Percentiles rank a stretch among this genome's conserved stretches.
These are phyloP conservation scores for Collybia mongolica DNA, from an alignment of 768 basidiomycete species.

Conservation along the genomic window DNA sequence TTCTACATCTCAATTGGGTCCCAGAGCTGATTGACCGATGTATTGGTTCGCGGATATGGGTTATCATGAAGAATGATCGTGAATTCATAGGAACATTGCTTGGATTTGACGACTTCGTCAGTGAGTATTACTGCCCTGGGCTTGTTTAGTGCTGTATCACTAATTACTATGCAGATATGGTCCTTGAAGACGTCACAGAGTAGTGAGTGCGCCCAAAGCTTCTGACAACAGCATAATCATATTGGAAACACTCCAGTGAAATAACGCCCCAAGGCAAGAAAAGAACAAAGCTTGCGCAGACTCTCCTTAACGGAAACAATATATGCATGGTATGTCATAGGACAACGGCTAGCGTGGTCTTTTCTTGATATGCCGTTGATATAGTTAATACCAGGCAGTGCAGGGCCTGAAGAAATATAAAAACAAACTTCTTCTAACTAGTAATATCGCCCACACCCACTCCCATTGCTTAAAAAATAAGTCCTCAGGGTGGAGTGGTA, in stretches of 20 bases:
- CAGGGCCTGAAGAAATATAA: conserved; percentile 50
- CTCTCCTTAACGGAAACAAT: conserved; percentile 90
- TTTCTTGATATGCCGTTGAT: conserved; percentile 7
- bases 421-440: conserved; percentile 6
- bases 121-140: conserved; percentile 54
- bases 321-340: conserved; percentile 85
- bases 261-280: conserved; percentile 80
- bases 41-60: conserved; percentile 96
- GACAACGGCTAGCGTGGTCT: background rate
- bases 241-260: conserved; percentile 51
- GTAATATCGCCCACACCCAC: too few relatives aligned
- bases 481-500: too few relatives aligned
- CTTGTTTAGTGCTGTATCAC: background rate
- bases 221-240: background rate
- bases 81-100: conserved; percentile 95
- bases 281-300: conserved; percentile 82
- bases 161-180: conserved; percentile 63
- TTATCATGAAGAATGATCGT: conserved; percentile 96
- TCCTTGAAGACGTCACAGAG: conserved; percentile 94
- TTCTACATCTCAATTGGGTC: background rate
- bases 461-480: too few relatives aligned
- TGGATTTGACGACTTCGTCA: conserved; percentile 99
- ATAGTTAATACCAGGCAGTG: conserved; percentile 72
- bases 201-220: conserved; percentile 59
- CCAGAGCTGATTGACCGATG: conserved; percentile 95